These are phyloP conservation scores for Aspergillus luchuensis DNA, from an alignment of 2,329 filamentous ascomycete genomes.

Conservation along the genomic window DNA sequence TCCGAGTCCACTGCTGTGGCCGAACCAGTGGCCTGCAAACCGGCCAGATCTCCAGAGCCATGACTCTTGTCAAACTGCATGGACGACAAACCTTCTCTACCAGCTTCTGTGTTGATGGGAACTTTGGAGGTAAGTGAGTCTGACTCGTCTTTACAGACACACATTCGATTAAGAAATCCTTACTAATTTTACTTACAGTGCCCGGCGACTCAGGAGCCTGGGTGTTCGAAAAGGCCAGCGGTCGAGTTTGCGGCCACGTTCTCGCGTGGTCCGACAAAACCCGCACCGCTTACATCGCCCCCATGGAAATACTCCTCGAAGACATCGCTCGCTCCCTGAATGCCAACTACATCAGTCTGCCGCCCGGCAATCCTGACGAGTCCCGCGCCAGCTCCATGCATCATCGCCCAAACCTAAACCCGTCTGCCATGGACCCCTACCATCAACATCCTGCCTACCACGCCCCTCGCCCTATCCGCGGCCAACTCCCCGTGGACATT, in stretches of 20 bases:
- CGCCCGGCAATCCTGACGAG: slow-evolving; percentile 48
- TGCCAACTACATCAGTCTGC: slow-evolving; percentile 70
- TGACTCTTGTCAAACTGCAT: slow-evolving; percentile 84
- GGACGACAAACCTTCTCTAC: slow-evolving; percentile 79
- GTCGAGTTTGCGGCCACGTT: slow-evolving; percentile 83
- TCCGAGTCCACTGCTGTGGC: slow-evolving; percentile 84
- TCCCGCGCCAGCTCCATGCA: slow-evolving; percentile 26
- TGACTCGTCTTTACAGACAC: slow-evolving; percentile 12
- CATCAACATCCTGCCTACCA: slow-evolving; percentile 27
- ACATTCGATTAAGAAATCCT: not conserved
- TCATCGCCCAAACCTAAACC: slow-evolving; percentile 14
- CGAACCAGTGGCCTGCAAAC: slow-evolving; percentile 81
- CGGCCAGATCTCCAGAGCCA: slow-evolving; percentile 73
- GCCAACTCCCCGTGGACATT: slow-evolving; percentile 33
- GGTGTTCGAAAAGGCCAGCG: slow-evolving; percentile 79
- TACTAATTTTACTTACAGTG: slow-evolving; percentile 45
- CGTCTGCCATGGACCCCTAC: slow-evolving; percentile 13
- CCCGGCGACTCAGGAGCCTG: slow-evolving; percentile 92
- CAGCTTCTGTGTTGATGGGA: slow-evolving; percentile 64
- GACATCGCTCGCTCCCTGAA: slow-evolving; percentile 81
- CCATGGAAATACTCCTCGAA: slow-evolving; percentile 85
- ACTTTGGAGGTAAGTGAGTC: slow-evolving; percentile 55
- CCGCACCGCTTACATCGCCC: slow-evolving; percentile 85
- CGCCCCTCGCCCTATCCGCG: slow-evolving; percentile 25
- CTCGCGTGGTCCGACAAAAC: slow-evolving; percentile 83